Evolutionary conservation across 2,329 filamentous ascomycete species (phyloP), one percentile per base, ranked within the genome.

Genomic region (Podosphaera xanthii): DNA sequence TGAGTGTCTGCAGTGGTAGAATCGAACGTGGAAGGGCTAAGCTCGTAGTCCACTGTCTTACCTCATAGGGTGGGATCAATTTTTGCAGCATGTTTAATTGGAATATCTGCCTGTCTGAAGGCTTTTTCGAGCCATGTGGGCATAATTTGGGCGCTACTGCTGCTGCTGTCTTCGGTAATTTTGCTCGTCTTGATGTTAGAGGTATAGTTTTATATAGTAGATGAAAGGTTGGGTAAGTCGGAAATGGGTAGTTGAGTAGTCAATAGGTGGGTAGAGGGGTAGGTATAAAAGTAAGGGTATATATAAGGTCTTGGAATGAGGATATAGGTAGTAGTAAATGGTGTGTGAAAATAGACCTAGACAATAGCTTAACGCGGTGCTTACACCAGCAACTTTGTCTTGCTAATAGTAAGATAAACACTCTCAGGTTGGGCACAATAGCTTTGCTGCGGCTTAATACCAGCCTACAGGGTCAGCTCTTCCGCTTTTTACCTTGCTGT

Each of bases 91-190:
- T 22, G 22, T 22, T 22, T 22, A 22, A 22, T 22, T 22, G 22
- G 22, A 22, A 22, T 22, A 63, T 62, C 62, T 62, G 61, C 61
- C 59, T 61, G 59, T 61, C 63, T 61, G 63, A 68, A 65, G 64
- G 62, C 42, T 4, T 46, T 2, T 46, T 46, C 42, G 42, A 46
- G 42, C 42, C 42, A 46, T 46, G 42, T 46, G 22, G 2, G 42
- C 4, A n/a, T 46, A 46, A n/a, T 10, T n/a, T 46, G 42, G 42
- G 42, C 22, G 22, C 22, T 12, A 4, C 42, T 46, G 42, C 42
- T 46, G 42, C 42, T 46, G 42, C 42, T 46, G 42, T 10, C 42
- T 12, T 46, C 3, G 42, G 42, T 46, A 10, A 46, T 46, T 46
- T 46, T 46, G 42, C 22, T 46, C 2, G 42, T 46, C 22, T 46